These are phyloP conservation scores for Eleusine indica DNA, from an alignment of 176 grass and related monocot species.

Conservation along the genomic window DNA sequence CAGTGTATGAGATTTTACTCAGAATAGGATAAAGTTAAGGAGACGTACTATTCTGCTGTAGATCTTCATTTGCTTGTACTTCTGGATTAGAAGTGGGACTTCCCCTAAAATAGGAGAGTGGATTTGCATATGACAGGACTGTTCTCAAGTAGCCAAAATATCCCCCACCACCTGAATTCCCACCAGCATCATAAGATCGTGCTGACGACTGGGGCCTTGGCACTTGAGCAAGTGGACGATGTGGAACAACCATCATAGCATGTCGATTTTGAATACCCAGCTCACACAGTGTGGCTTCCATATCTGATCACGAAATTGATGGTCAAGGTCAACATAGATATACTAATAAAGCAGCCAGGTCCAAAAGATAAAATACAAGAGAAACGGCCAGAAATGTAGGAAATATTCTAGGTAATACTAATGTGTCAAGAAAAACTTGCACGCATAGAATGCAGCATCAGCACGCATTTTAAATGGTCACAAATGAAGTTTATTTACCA, in stretches of 20 bases:
- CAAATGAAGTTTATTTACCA: not conserved
- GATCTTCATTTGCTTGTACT: slow-evolving; percentile 35
- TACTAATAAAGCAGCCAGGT: not conserved
- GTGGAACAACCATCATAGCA: slow-evolving; percentile 81
- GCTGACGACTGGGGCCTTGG: slow-evolving; percentile 43
- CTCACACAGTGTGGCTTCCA: slow-evolving; percentile 65
- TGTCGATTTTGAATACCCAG: slow-evolving; percentile 85
- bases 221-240: slow-evolving; percentile 43
- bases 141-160: slow-evolving; percentile 78
- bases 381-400: not conserved
- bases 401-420: not conserved
- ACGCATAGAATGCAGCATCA: slow-evolving; percentile 22
- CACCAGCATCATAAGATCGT: slow-evolving; percentile 27
- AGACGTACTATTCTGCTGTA: slow-evolving; percentile 49
- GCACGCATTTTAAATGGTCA: not conserved
- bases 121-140: slow-evolving; percentile 71
- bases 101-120: slow-evolving; percentile 73
- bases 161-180: slow-evolving; percentile 38
- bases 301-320: slow-evolving; percentile 55
- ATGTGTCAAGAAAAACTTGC: not conserved
- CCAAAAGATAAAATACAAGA: slow-evolving; percentile 1
- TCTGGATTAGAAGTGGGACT: slow-evolving; percentile 46
- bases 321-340: slow-evolving; percentile 8
- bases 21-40: slow-evolving; percentile 20
- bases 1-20: not conserved